A percentile compares a stretch with the other conserved stretches of the same genome.
These are phyloP conservation scores for Pyricularia sp. DNA, from an alignment of 2,329 filamentous ascomycete genomes.

Conservation along the genomic window DNA sequence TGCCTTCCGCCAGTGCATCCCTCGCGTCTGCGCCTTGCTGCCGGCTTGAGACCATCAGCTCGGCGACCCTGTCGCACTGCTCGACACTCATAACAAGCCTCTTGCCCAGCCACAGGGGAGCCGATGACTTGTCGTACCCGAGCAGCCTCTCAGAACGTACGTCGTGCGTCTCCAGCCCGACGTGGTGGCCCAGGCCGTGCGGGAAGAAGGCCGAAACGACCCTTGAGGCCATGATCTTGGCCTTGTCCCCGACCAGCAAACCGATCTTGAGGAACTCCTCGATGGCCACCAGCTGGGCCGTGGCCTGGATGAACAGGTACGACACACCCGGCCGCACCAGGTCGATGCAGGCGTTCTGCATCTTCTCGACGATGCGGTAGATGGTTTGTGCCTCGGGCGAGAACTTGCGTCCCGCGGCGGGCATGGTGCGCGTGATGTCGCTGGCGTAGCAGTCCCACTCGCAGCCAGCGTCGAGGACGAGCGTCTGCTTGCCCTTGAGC, in stretches of 20 bases:
- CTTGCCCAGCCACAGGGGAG: slow-evolving; percentile 26
- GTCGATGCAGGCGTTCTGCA: slow-evolving; percentile 69
- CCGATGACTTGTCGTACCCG: slow-evolving; percentile 5
- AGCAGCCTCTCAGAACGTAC: slow-evolving; percentile 34
- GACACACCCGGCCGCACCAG: slow-evolving; percentile 58
- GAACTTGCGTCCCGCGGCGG: slow-evolving; percentile 53
- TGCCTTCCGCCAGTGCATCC: slow-evolving; percentile 42
- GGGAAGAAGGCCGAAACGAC: slow-evolving; percentile 56
- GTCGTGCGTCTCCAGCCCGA: slow-evolving; percentile 58
- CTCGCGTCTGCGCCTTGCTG: background rate
- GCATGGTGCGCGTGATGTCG: slow-evolving; percentile 84
- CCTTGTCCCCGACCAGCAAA: slow-evolving; percentile 55
- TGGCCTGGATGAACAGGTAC: slow-evolving; percentile 64
- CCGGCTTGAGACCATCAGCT: background rate
- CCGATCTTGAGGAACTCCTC: slow-evolving; percentile 62
- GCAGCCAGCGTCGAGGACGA: slow-evolving; percentile 81
- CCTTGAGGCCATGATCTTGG: slow-evolving; percentile 39
- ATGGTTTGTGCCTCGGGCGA: slow-evolving; percentile 60
- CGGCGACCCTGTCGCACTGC: background rate
- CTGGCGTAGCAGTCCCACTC: slow-evolving; percentile 82
- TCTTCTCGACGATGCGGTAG: slow-evolving; percentile 67
- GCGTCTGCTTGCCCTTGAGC: slow-evolving; percentile 58
- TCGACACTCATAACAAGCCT: slow-evolving; percentile 12
- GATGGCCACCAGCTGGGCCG: slow-evolving; percentile 64
- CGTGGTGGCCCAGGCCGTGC: slow-evolving; percentile 55